Evolutionary conservation across 495 filamentous ascomycete genomes (phyloP), one percentile per base, ranked within the genome.

Genomic region (Penicillium coffeae): DNA sequence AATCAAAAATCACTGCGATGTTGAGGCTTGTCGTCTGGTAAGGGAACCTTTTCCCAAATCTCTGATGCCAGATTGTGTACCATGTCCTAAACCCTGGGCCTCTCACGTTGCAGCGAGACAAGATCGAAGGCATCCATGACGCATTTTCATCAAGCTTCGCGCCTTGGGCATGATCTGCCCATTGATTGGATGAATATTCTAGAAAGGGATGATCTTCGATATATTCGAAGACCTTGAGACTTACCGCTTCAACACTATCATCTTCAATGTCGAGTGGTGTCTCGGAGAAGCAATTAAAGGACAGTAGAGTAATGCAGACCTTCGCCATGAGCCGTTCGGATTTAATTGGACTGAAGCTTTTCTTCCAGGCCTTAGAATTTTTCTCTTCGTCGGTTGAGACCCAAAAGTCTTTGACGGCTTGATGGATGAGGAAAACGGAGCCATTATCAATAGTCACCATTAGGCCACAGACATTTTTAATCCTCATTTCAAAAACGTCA

Each of bases 391-490:
- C 15, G 2, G 30, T 22, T 13, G 21, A 33, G 9, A 41, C 15
- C 37, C 39, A 14, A 34, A 35, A 48, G n/a, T 48, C 37, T 27
- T 48, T 41, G 36, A 38, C 45, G 3, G 37, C 34, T 41, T 48
- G 45, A 18, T 48, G 37, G 13, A 48, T 48, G 12, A 48, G 37
- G 35, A 48, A 40, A 2, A 48, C 37, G 2, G 15, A 40, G 45
- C 36, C 45, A n/a, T 33, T 20, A 22, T 48, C 25, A 33, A 48
- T 33, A n/a, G 37, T 48, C 14, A 48, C 45, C 21, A 41, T 13
- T 20, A 48, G 37, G 33, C 45, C 37, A 34, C 37, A 48, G 41
- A 34, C 25, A 48, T 41, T 48, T 40, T 48, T 48, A 14, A 48
- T 48, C 34, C 45, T 48, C 21, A 48, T 35, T 20, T 41, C 45